Evolutionary conservation across 257 asterid genomes (phyloP).

Genomic region (Prunella vulgaris): DNA sequence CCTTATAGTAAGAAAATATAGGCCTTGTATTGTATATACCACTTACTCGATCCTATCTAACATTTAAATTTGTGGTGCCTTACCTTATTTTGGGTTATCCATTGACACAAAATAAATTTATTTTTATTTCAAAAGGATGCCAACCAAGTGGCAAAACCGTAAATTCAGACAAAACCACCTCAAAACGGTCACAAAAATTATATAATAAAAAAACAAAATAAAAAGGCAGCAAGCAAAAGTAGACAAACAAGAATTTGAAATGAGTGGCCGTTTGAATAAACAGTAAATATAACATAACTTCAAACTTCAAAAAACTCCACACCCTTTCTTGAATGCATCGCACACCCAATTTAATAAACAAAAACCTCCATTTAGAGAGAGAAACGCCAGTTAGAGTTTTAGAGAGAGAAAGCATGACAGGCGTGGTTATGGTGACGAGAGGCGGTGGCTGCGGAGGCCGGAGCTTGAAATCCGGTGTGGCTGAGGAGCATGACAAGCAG

Average conservation of each 20-base stretch:
- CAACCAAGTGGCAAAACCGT: constrained; percentile 26
- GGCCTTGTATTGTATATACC: constrained; percentile 3
- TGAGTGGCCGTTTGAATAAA: constrained; percentile 70
- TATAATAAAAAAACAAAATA: not conserved
- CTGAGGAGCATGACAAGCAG: constrained; percentile 39
- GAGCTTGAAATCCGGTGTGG: constrained; percentile 42
- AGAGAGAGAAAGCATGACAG: constrained; percentile 41
- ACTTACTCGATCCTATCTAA: not conserved
- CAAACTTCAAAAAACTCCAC: constrained; percentile 39
- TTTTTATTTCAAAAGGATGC: not conserved
- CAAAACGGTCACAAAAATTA: not conserved
- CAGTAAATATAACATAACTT: constrained; percentile 22
- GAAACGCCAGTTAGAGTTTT: not conserved
- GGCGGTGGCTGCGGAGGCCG: constrained; percentile 53
- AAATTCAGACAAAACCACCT: constrained; percentile 2
- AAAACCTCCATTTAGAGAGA: constrained; percentile 12
- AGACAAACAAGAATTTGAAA: constrained; percentile 47
- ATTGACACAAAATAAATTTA: too few relatives aligned
- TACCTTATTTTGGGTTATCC: not conserved
- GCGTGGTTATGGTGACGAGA: constrained; percentile 69
- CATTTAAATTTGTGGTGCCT: constrained; percentile 10
- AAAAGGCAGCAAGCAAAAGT: constrained; percentile 16
- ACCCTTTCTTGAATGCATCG: constrained; percentile 30
- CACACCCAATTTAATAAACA: constrained; percentile 15
- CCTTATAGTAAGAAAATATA: not conserved